Evolutionary conservation across 441 rosid genomes (phyloP).

Genomic region (Francoa sonchifolia): DNA sequence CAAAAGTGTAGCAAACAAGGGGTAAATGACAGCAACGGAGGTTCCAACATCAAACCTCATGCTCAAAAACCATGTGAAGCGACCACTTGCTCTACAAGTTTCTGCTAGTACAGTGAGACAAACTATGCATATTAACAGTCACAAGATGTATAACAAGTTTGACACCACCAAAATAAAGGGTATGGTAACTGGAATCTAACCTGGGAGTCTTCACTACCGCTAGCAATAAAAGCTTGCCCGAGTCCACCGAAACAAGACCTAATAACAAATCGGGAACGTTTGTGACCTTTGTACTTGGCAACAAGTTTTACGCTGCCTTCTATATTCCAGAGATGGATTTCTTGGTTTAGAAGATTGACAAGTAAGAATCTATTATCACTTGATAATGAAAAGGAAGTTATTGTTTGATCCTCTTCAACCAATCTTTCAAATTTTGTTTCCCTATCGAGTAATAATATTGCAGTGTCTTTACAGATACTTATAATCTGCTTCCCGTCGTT

Average conservation of each 20-base stretch:
- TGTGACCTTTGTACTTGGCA: constrained; percentile 46
- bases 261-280: constrained; percentile 38
- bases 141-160: too few relatives aligned
- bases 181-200: too few relatives aligned
- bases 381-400: constrained; percentile 62
- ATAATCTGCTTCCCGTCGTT: constrained; percentile 49
- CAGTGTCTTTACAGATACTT: constrained; percentile 32
- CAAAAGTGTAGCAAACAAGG: too few relatives aligned
- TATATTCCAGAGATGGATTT: constrained; percentile 56
- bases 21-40: too few relatives aligned
- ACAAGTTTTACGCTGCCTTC: constrained; percentile 30
- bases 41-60: too few relatives aligned
- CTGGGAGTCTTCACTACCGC: constrained; percentile 75
- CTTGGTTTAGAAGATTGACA: constrained; percentile 48
- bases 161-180: too few relatives aligned
- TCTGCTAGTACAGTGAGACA: too few relatives aligned
- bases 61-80: too few relatives aligned
- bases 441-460: constrained; percentile 38
- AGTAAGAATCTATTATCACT: constrained; percentile 39
- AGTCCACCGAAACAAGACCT: constrained; percentile 64
- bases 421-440: constrained; percentile 33
- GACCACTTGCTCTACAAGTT: too few relatives aligned
- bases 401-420: constrained; percentile 34
- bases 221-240: constrained; percentile 47
- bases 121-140: too few relatives aligned